Percentiles rank a stretch among this genome's conserved stretches.
Evolutionary conservation across 495 filamentous ascomycete species (phyloP).

Genomic region (Venustampulla echinocandica): DNA sequence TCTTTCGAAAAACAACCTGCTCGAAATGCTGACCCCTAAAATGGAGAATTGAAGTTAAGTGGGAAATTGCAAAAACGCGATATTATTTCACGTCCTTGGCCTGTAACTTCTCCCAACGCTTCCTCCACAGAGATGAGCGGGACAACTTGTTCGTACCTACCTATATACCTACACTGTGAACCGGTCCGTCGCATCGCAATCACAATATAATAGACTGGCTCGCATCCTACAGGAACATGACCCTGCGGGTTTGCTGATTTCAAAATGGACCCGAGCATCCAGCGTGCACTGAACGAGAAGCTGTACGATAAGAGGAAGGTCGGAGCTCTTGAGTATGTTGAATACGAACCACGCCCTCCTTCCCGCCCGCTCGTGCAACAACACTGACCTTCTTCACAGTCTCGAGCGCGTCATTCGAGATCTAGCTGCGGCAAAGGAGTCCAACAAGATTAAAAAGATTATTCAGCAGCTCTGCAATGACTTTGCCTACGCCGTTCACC

Average conservation of each 20-base stretch:
- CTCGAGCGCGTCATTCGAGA: conserved; percentile 89
- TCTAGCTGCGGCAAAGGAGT: conserved; percentile 63
- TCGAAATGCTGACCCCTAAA: no score
- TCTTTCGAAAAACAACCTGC: no score
- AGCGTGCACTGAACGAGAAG: conserved; percentile 92
- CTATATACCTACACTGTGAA: not conserved
- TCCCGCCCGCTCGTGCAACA: not conserved
- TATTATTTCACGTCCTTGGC: no score
- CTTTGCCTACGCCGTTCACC: conserved; percentile 94
- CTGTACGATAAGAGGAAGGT: conserved; percentile 96
- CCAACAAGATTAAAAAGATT: conserved; percentile 70
- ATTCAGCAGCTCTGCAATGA: conserved; percentile 96
- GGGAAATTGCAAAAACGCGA: no score
- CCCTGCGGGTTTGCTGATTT: not conserved
- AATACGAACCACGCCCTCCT: conserved; percentile 27
- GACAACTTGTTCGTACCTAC: no score
- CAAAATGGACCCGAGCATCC: conserved; percentile 79
- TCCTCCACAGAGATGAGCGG: no score
- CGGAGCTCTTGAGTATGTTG: conserved; percentile 96
- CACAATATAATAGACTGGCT: not conserved
- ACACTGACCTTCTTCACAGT: conserved; percentile 36
- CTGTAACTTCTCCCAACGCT: no score
- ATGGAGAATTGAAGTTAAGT: no score
- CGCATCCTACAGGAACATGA: not conserved
- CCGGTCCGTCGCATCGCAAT: not conserved